Conservation (phyloP, 768 basidiomycete genomes). For the Pholiota conissans region DNA sequence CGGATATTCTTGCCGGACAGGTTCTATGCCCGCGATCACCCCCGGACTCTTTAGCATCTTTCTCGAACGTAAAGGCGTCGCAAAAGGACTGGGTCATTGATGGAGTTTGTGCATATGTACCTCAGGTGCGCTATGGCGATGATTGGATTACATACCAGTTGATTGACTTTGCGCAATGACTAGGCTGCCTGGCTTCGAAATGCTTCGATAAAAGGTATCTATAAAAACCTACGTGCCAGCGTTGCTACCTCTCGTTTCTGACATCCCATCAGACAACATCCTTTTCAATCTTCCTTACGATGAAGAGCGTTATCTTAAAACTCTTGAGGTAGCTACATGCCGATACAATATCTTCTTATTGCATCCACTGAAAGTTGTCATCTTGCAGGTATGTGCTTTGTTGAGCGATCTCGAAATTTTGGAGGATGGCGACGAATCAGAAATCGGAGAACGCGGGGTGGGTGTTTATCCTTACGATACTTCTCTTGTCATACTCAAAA, state of each 20-base stretch:
- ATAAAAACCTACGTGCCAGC: background rate
- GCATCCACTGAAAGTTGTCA: conserved; percentile 14
- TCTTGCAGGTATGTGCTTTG: conserved; percentile 57
- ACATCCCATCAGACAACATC: conserved; percentile 48
- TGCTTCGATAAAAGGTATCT: conserved; percentile 41
- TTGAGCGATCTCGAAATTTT: conserved; percentile 76
- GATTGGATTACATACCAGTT: background rate
- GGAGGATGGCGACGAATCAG: conserved; percentile 86
- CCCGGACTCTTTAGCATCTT: conserved; percentile 71
- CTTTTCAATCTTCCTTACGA: conserved; percentile 78
- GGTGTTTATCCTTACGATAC: too few species aligned
- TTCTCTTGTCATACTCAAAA: background rate
- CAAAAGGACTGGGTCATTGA: conserved; percentile 75
- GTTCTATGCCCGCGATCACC: conserved; percentile 82
- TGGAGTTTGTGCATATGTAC: conserved; percentile 86
- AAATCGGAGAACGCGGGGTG: conserved; percentile 87
- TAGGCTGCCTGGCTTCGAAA: conserved; percentile 70
- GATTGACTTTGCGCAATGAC: background rate
- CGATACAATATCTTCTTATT: background rate
- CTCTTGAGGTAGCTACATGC: conserved; percentile 61
- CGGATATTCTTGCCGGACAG: conserved; percentile 81
- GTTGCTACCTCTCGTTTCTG: background rate
- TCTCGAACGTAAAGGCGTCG: conserved; percentile 39
- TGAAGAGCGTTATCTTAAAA: conserved; percentile 70
- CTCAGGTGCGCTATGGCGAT: conserved; percentile 47